Evolutionary conservation across 2,329 filamentous ascomycete genomes (phyloP).

Genomic region (Colletotrichum somersetense): DNA sequence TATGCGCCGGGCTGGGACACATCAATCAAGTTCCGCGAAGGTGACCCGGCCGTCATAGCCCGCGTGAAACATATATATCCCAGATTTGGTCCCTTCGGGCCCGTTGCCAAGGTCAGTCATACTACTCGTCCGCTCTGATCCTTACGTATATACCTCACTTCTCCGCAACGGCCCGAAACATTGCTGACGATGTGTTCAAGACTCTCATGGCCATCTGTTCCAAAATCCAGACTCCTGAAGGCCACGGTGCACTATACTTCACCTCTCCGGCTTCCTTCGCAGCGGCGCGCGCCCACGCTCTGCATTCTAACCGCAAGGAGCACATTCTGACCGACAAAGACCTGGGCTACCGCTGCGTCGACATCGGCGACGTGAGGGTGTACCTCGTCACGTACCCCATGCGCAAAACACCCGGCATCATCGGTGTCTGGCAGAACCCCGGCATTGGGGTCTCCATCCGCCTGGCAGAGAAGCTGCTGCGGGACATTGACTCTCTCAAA

Average conservation of each 20-base stretch:
- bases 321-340: constrained; percentile 51
- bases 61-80: constrained; percentile 60
- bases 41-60: constrained; percentile 53
- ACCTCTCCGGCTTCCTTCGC: constrained; percentile 47
- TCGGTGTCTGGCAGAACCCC: constrained; percentile 60
- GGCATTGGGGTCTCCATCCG: constrained; percentile 62
- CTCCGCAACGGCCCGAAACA: neutral
- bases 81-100: constrained; percentile 58
- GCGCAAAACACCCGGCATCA: constrained; percentile 51
- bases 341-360: constrained; percentile 56
- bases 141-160: neutral
- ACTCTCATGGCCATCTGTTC: constrained; percentile 54
- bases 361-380: constrained; percentile 57
- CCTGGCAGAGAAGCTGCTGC: constrained; percentile 58
- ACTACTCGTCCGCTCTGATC: neutral
- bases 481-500: constrained; percentile 50
- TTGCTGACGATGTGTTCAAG: constrained; percentile 44
- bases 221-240: constrained; percentile 46
- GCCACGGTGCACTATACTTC: constrained; percentile 48
- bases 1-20: constrained; percentile 60
- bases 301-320: constrained; percentile 52
- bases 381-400: constrained; percentile 59
- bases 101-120: constrained; percentile 50
- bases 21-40: constrained; percentile 55
- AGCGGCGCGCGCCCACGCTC: constrained; percentile 48